Base-by-base conservation (phyloP, 345 rosid species). In the Populus simonii region DNA sequence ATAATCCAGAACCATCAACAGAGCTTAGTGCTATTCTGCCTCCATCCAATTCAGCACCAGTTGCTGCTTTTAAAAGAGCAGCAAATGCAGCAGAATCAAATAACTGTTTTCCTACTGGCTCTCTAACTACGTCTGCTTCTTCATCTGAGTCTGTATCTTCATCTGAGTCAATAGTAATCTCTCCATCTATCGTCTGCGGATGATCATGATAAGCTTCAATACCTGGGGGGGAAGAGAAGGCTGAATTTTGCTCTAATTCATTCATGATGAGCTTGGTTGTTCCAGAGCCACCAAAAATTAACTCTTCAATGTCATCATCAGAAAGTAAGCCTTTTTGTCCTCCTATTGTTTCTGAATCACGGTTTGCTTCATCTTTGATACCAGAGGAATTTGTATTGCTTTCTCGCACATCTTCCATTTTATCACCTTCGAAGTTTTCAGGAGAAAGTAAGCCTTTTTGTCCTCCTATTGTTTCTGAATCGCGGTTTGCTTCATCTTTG, bases 41-140 rank as follows among this genome's bases (percentile, higher is more conserved):
- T 55, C 84, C 88, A 68, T 88, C 94, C 39, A 92, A 86, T 39
- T 88, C 89, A 74, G 85, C 88, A 68, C 93, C 90, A 18, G 94
- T 84, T 69, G 97, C 97, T 68, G 97, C 99, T 87, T 91, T 96
- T 88, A 96, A 79, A 33, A 96, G 92, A 69, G 99, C 98, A 53
- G 93, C 90, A 88, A 95, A 88, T 51, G 98, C 93, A 75, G 93
- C 92, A 77, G 96, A 92, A 88, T 96, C 96, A 70, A 93, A 93
- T 71, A 90, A 78, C 88, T 93, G 92, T 85, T 88, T 93, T 66
- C 92, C 97, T 70, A 18, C 3, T 53, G 9, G 59, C n/a, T 53
- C 23, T 53, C 18, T 20, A 53, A 17, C 59, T 0, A 13, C 1
- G 51, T 90, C 94, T 47, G 90, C 96, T 71, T 91, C 93, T 63